Evolutionary conservation across 169 alveolate genomes (phyloP), one percentile per base, ranked within the genome.

Genomic region (Condylostoma magnum): DNA sequence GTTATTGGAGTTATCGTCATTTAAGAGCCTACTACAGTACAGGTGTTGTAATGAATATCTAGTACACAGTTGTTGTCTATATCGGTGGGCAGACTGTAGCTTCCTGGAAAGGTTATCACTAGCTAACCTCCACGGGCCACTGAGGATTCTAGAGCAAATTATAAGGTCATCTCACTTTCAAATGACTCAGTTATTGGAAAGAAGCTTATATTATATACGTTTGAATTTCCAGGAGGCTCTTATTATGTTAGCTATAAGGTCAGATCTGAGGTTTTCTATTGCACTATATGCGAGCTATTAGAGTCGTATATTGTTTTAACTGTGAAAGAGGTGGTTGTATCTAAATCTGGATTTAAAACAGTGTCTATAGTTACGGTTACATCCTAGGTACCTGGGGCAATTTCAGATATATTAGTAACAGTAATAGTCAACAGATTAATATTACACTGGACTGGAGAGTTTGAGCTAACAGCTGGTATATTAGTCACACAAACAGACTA

Each of bases 51-150:
- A 6, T 44, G 25, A 0, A 63, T 20, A 4, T 63, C 46, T 3
- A 63, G 33, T 12, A 63, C 27, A 41, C 73, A 63, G 31, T 63
- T 63, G 18, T 0, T 18, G 0, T 63, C 27, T 10, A 63, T 63
- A 2, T 33, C 30, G 6, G 44, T 12, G 10, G 73, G 73, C 56
- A 63, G 30, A 4, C 22, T 20, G 18, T 43, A 18, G 2, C 44
- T 20, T 5, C 58, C 25, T 6, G 73, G 57, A 18, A 63, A 63
- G 8, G 10, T 33, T 18, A 63, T 37, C 2, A 15, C n/a, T 0
- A 63, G 30, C 6, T 41, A 25, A 41, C 73, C 73, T 20, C 18
- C n/a, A 3, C 25, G 18, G 22, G 73, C 47, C n/a, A 63, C 73
- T 20, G 73, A 63, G 2, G 54, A 20, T n/a, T 63, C 60, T 25